Percentiles rank a stretch among this genome's conserved stretches.
These are phyloP conservation scores for Buddleja alternifolia DNA, from an alignment of 257 asterid genomes.

Conservation along the genomic window DNA sequence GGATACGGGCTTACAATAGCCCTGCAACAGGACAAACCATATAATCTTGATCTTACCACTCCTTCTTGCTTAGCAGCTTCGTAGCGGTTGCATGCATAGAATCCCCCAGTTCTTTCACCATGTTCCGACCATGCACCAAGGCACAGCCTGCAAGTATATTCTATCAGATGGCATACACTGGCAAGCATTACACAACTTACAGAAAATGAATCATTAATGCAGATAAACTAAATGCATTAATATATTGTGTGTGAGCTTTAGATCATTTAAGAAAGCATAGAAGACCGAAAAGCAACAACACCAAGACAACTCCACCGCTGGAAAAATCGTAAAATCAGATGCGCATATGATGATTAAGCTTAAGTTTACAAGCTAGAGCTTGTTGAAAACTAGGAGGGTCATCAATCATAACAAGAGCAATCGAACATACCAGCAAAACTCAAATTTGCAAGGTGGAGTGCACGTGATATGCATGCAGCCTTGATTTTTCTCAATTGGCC, in stretches of 20 bases:
- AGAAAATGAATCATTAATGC: constrained; percentile 22
- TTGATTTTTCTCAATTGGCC: constrained; percentile 98
- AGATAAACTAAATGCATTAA: constrained; percentile 9
- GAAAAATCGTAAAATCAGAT: neutral
- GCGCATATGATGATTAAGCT: constrained; percentile 14
- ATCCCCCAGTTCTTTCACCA: constrained; percentile 98
- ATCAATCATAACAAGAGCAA: constrained; percentile 24
- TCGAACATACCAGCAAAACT: constrained; percentile 86
- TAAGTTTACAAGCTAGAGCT: neutral
- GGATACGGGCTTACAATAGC: constrained; percentile 17
- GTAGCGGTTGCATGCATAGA: constrained; percentile 96
- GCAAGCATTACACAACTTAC: constrained; percentile 14
- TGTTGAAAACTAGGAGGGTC: constrained; percentile 4
- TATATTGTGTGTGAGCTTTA: constrained; percentile 2
- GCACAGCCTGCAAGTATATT: constrained; percentile 77
- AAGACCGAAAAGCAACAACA: constrained; percentile 10
- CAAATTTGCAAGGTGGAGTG: constrained; percentile 98
- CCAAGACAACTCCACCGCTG: constrained; percentile 3
- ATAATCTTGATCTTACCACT: constrained; percentile 64
- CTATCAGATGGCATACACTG: constrained; percentile 32
- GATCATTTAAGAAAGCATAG: constrained; percentile 13
- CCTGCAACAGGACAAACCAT: constrained; percentile 32
- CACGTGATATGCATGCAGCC: constrained; percentile 99
- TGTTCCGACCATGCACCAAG: constrained; percentile 97
- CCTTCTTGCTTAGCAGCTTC: constrained; percentile 98